Evolutionary conservation across 371 early-diverging fungal genomes (phyloP), one percentile per base, ranked within the genome.

Genomic region (Mucor lusitanicus): DNA sequence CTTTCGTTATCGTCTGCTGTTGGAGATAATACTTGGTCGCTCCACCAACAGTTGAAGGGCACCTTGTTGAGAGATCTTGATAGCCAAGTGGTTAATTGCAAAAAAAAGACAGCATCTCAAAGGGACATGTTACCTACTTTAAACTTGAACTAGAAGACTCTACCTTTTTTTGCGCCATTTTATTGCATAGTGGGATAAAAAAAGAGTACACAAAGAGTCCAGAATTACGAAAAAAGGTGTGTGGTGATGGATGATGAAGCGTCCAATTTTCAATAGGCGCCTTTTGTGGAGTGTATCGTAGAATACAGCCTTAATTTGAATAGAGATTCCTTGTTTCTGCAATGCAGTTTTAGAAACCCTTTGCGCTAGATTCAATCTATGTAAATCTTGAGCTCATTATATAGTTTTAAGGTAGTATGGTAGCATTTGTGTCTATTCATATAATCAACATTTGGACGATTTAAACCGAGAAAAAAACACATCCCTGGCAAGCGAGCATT

Each of bases 31-130:
- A 73, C 56, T 39, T 65, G 55, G 13, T 66, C 44, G 55, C 59
- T 59, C 69, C 73, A 73, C 73, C 73, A 73, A 37, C 67, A 66
- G 19, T 42, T 44, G 6, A 13, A 27, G 23, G 53, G 53, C 13
- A 12, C 11, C 13, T 53, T 53, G 6, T 25, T 27, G 3, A 53
- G 27, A 53, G 53, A 15, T 53, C 53, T 53, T 9, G 11, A 35
- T 35, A 2, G 37, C 6, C 9, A 35, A 9, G 37, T 35, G 9
- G 11, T 35, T 35, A 35, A 35, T 35, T 35, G 37, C 3, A 35
- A 12, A 35, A 12, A 35, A 35, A 12, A 35, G 33, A 12, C 37
- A 33, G 7, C 7, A 6, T 6, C 33, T 33, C 7, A 33, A 33
- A 33, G 6, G 40, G 40, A 40, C 0, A 17, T 40, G 40, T 33